Conservation (phyloP, 768 basidiomycete species). For the Pleurotus citrinopileatus region DNA sequence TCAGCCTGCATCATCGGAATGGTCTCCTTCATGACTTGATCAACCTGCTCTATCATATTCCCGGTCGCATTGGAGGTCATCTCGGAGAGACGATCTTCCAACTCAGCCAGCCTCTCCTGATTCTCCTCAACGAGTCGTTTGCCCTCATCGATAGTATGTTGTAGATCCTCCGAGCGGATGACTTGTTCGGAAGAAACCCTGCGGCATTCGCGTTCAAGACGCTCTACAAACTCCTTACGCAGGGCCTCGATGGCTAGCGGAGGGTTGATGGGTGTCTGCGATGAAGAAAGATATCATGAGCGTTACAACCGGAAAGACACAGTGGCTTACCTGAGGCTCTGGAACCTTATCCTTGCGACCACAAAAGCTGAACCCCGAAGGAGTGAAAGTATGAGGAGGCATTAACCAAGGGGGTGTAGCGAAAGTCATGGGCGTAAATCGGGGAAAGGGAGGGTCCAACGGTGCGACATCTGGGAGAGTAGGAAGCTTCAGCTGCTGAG, state of each 20-base stretch:
- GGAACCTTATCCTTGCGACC: neutral
- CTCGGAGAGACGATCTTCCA: constrained; percentile 19
- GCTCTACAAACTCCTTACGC: neutral
- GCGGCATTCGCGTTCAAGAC: neutral
- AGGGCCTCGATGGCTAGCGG: neutral
- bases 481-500: no score
- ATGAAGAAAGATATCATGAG: neutral
- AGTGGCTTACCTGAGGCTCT: neutral
- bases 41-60: constrained; percentile 34
- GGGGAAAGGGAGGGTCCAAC: neutral
- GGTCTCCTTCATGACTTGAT: constrained; percentile 24
- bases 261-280: neutral
- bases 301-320: neutral
- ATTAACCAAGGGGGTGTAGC: neutral
- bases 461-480: neutral
- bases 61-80: constrained; percentile 37
- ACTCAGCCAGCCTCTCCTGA: constrained; percentile 9
- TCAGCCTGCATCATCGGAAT: constrained; percentile 31
- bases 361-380: neutral
- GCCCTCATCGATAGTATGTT: constrained; percentile 32
- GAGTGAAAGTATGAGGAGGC: constrained; percentile 1
- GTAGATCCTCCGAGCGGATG: constrained; percentile 37
- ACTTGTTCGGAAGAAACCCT: constrained; percentile 28
- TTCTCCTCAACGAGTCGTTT: neutral
- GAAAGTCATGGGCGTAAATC: neutral